These are phyloP conservation scores for Botrytis sinoallii DNA, from an alignment of 2,329 filamentous ascomycete species.

Conservation along the genomic window DNA sequence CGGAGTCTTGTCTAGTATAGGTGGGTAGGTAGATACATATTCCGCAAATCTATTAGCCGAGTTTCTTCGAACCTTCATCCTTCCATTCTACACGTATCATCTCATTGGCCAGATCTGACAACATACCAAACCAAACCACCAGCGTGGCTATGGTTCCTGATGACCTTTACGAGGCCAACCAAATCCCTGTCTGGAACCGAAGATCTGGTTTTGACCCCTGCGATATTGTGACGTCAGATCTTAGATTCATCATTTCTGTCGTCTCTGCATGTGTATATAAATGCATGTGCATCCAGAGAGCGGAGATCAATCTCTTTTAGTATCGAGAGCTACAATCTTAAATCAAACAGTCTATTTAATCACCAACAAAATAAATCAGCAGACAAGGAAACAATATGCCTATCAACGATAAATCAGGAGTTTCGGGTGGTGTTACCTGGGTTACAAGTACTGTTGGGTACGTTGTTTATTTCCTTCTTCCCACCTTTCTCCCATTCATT, in stretches of 20 bases:
- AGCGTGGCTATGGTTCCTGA: background rate
- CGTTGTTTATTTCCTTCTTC: background rate
- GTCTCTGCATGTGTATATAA: background rate
- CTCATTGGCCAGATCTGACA: background rate
- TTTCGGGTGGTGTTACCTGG: slow-evolving; percentile 25
- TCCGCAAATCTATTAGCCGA: background rate
- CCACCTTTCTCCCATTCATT: background rate
- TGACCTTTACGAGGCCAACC: background rate
- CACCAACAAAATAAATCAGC: background rate
- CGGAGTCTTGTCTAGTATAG: background rate
- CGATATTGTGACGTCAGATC: background rate
- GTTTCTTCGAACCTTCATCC: background rate
- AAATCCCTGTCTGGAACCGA: background rate
- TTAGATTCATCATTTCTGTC: background rate
- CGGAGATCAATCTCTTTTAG: background rate
- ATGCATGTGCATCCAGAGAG: background rate
- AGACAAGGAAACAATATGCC: background rate
- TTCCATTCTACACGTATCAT: background rate
- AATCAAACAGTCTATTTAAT: background rate
- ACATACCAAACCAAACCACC: background rate
- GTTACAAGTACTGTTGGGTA: slow-evolving; percentile 26
- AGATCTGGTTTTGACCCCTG: background rate
- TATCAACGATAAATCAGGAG: slow-evolving; percentile 23
- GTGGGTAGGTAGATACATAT: background rate
- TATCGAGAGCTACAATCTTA: background rate